A percentile compares a stretch with the other conserved stretches of the same genome.
phyloP scores from a whole-genome alignment of 306 rosid genomes.

The Rubus parviflorus region DNA sequence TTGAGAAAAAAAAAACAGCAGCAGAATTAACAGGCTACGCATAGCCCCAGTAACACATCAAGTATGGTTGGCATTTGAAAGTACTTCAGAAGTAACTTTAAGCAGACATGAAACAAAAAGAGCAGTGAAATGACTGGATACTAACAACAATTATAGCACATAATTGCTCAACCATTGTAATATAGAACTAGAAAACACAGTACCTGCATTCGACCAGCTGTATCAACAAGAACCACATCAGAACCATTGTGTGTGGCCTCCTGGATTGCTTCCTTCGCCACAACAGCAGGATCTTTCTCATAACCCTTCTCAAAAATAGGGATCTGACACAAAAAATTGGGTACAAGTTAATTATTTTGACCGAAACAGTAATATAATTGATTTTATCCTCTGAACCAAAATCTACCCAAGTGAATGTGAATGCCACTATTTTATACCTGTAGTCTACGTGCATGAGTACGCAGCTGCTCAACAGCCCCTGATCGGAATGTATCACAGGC shows the following conservation, averaged over 20 bases:
- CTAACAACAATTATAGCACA: constrained; percentile 11
- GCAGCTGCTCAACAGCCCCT: constrained; percentile 98
- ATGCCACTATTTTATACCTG: constrained; percentile 51
- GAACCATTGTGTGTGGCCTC: constrained; percentile 90
- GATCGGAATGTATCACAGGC: constrained; percentile 99
- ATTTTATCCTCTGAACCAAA: neutral
- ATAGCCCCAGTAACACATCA: neutral
- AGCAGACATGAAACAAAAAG: neutral
- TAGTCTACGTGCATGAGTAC: constrained; percentile 98
- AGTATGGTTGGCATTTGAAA: no score
- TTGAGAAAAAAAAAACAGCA: neutral
- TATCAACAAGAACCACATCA: constrained; percentile 95
- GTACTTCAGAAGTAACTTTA: no score
- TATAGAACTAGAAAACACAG: constrained; percentile 6
- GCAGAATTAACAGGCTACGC: neutral
- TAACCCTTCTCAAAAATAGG: constrained; percentile 98
- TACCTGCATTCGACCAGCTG: constrained; percentile 99
- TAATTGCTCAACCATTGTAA: neutral
- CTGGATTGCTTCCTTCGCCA: constrained; percentile 98
- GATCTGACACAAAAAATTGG: constrained; percentile 48
- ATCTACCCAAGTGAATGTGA: neutral
- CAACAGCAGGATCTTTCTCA: constrained; percentile 97
- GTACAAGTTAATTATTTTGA: constrained; percentile 5
- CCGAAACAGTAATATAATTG: neutral
- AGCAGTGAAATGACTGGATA: neutral